Evolutionary conservation across 768 basidiomycete genomes (phyloP).

Genomic region (Agaricus blazei): DNA sequence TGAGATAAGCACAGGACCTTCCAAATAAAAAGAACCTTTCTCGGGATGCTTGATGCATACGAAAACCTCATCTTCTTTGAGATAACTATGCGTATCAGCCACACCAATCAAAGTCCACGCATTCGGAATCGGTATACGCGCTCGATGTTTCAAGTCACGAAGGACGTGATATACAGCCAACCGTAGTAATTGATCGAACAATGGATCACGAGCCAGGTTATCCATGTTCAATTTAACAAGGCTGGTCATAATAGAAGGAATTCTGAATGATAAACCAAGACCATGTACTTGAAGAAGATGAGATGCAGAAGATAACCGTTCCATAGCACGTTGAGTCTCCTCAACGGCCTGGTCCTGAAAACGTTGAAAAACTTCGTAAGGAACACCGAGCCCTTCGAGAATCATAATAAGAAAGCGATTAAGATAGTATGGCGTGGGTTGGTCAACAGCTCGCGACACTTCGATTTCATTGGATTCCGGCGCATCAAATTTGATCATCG

Average conservation of each 20-base stretch:
- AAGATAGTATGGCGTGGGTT: conserved; percentile 48
- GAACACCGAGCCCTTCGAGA: conserved; percentile 51
- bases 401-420: conserved; percentile 69
- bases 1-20: conserved; percentile 50
- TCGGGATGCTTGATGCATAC: conserved; percentile 44
- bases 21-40: conserved; percentile 35
- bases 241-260: conserved; percentile 44
- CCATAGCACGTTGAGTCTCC: conserved; percentile 35
- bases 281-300: conserved; percentile 48
- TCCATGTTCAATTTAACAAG: conserved; percentile 42
- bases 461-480: conserved; percentile 46
- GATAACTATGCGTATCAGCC: conserved; percentile 53
- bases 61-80: conserved; percentile 53
- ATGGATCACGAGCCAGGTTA: conserved; percentile 29
- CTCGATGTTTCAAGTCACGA: conserved; percentile 57
- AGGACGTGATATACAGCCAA: conserved; percentile 55
- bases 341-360: conserved; percentile 48
- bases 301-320: conserved; percentile 39
- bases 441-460: conserved; percentile 58
- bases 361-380: conserved; percentile 43
- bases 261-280: conserved; percentile 48
- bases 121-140: conserved; percentile 59
- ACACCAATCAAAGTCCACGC: conserved; percentile 68
- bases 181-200: conserved; percentile 46
- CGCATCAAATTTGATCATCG: conserved; percentile 66